Evolutionary conservation across 495 filamentous ascomycete genomes (phyloP).

Genomic region (Aspergillus conjunctus): DNA sequence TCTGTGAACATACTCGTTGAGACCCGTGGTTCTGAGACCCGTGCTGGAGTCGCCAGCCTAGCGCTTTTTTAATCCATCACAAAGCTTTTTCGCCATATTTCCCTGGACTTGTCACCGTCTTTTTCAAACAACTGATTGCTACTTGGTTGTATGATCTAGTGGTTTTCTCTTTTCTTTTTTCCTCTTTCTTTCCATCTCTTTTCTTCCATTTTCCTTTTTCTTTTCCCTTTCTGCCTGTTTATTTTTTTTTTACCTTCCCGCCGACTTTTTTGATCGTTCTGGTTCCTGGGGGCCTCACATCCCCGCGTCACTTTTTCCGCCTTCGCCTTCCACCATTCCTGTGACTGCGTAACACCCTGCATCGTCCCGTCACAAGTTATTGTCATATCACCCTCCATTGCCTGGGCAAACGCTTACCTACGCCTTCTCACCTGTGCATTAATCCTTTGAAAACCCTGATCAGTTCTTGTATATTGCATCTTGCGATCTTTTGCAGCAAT

Average conservation of each 20-base stretch:
- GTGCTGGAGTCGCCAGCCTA: slow-evolving; percentile 28
- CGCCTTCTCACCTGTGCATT: slow-evolving; percentile 25
- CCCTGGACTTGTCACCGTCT: slow-evolving; percentile 31
- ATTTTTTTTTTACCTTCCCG: slow-evolving; percentile 11
- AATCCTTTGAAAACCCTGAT: slow-evolving; percentile 22
- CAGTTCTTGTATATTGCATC: slow-evolving; percentile 26
- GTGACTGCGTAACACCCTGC: slow-evolving; percentile 34
- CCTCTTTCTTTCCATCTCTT: slow-evolving; percentile 1
- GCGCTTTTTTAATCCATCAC: slow-evolving; percentile 28
- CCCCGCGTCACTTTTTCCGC: slow-evolving; percentile 31
- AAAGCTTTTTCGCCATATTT: slow-evolving; percentile 29
- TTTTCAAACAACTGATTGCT: slow-evolving; percentile 25
- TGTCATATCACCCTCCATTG: slow-evolving; percentile 25
- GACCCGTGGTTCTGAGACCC: slow-evolving; percentile 18
- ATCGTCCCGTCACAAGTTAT: slow-evolving; percentile 29
- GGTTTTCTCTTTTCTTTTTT: slow-evolving; percentile 12
- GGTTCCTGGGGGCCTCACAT: slow-evolving; percentile 21
- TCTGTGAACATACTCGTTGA: slow-evolving; percentile 15
- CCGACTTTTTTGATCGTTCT: slow-evolving; percentile 10
- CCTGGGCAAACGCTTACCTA: slow-evolving; percentile 22
- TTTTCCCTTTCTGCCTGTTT: slow-evolving; percentile 3
- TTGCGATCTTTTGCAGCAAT: slow-evolving; percentile 48
- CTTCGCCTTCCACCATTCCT: slow-evolving; percentile 26
- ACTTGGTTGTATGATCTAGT: slow-evolving; percentile 25
- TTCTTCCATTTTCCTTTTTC: slow-evolving; percentile 9